Evolutionary conservation across 2,329 filamentous ascomycete species (phyloP).

Genomic region (Knufia petricola): DNA sequence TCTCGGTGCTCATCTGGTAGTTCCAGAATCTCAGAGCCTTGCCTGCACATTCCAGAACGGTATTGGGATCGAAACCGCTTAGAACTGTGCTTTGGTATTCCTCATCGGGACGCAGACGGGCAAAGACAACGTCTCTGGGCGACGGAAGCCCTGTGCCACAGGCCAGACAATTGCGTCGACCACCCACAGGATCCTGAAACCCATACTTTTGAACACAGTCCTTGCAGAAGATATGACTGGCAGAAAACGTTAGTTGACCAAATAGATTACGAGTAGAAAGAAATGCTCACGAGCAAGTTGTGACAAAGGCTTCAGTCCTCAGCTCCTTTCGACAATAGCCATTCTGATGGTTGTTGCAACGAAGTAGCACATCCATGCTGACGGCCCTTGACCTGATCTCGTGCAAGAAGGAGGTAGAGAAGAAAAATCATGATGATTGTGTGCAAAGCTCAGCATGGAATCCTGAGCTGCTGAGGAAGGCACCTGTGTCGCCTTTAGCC

Average conservation of each 20-base stretch:
- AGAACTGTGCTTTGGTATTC: conserved; percentile 84
- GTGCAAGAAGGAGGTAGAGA: conserved; percentile 9
- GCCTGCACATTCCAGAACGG: conserved; percentile 79
- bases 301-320: conserved; percentile 65
- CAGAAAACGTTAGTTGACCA: conserved; percentile 11
- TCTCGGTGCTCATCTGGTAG: conserved; percentile 76
- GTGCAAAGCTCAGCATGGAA: too few species aligned
- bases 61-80: conserved; percentile 67
- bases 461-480: background rate
- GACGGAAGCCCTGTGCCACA: conserved; percentile 60
- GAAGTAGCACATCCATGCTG: conserved; percentile 34
- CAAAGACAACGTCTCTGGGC: conserved; percentile 64
- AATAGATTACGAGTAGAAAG: background rate
- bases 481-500: background rate
- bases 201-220: conserved; percentile 59
- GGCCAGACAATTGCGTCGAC: conserved; percentile 59
- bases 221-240: conserved; percentile 75
- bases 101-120: conserved; percentile 66
- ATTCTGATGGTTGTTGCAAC: conserved; percentile 60
- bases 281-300: conserved; percentile 65
- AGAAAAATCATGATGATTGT: conserved; percentile 11
- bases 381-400: conserved; percentile 56
- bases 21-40: conserved; percentile 74
- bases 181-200: conserved; percentile 47
- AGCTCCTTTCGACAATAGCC: conserved; percentile 60